Evolutionary conservation across 306 rosid species (phyloP), one percentile per base, ranked within the genome.

Genomic region (Trifolium pratense): DNA sequence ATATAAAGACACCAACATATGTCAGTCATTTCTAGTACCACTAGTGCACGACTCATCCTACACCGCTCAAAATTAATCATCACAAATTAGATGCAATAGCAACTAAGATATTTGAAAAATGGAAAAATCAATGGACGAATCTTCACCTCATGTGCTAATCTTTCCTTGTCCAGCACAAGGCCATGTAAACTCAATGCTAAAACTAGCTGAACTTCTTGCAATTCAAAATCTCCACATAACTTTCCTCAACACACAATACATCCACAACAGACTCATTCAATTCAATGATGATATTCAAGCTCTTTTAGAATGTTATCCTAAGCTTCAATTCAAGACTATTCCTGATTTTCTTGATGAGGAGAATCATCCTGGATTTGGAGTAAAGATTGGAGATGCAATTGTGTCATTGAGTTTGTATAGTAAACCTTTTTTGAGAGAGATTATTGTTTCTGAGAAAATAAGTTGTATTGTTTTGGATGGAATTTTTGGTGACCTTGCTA

Each of bases 401-500:
- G 0, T 0, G 0, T 34, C 81, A 0, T 12, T 79, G 4, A 17
- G 26, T 14, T 42, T n/a, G 2, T n/a, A 39, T 1, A 75, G 78
- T 6, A 79, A 74, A 43, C 84, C 88, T 6, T 48, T 64, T 2
- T 42, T 88, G 39, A 68, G 64, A 59, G 48, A 86, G 0, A 68
- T 82, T 73, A 17, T 86, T 12, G 3, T 36, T 1, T 58, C 79
- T 1, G 43, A 7, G 36, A 74, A 25, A 31, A 48, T 82, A 5
- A 82, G 37, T 66, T 85, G 88, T 49, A 9, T 85, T 0, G 71
- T 89, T 16, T 79, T n/a, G 5, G 95, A 89, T 58, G 91, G 89
- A 0, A 2, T 69, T 3, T 65, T 77, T 6, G 80, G 79, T 31
- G 36, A 25, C 3, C 74, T 85, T 43, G 15, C 84, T 2, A 25